Base-by-base conservation (phyloP, 2,329 filamentous ascomycete genomes). In the Pestalotiopsis sp. region DNA sequence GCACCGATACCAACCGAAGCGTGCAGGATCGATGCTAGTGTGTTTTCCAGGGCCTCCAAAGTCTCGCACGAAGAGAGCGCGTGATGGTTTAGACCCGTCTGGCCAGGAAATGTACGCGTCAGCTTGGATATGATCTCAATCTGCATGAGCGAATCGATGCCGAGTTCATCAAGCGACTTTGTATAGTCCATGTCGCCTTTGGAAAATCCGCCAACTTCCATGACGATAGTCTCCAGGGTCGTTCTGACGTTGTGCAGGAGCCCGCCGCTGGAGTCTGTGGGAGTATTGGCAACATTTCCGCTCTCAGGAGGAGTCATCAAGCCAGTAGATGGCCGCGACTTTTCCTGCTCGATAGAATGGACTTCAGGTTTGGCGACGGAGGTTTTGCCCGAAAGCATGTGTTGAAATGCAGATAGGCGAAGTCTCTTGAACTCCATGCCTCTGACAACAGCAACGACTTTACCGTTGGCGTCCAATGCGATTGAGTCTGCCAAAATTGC, bases 361-460 rank as follows among this genome's bases (percentile, higher is more conserved):
- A 24, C 35, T 39, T 30, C 38, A 65, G 40, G 38, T 48, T 39
- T 24, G 20, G 40, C 13, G 35, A 13, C 13, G 20, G n/a, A 22
- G 13, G 24, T n/a, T 35, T 20, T 39, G 9, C 59, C 59, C 2
- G 60, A 64, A 11, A 67, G 24, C 13, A 24, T n/a, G 3, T 64
- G 60, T 26, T 48, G 66, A n/a, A 67, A 67, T 40, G 60, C 26
- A 40, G 66, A 64, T 3, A 67, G 60, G 3, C 26, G 30, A 20
- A 67, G 60, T 24, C 35, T 67, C 26, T 59, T 64, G 48, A 67
- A 67, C 48, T 64, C 59, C 60, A 64, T 64, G 59, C 66, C 66
- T 7, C 60, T 44, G 30, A 64, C 52, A 1, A 64, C 62, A 9
- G 66, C 62, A 22, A 68, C 56, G 1, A 68, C 63, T 22, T 56